Evolutionary conservation across 2,329 filamentous ascomycete species (phyloP).

Genomic region (Penicillium sp.): DNA sequence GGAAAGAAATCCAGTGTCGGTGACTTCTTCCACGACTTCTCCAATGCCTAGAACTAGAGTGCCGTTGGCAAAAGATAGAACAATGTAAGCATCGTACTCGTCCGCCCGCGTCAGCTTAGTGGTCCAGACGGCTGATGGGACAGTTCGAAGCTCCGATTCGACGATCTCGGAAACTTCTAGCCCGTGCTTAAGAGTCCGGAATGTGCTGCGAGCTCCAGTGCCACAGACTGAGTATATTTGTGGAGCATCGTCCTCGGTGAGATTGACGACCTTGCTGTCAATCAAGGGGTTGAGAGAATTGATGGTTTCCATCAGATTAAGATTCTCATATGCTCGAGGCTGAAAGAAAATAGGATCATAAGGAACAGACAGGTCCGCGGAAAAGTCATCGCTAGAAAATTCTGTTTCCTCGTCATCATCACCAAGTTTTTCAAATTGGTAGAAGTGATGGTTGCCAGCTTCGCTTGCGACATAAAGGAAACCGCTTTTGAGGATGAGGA

Average conservation of each 20-base stretch:
- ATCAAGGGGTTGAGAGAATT: constrained; percentile 89
- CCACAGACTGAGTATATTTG: constrained; percentile 96
- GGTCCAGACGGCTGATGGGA: constrained; percentile 93
- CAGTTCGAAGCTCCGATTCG: constrained; percentile 86
- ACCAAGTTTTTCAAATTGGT: constrained; percentile 95
- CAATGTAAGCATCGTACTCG: constrained; percentile 89
- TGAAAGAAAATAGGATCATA: constrained; percentile 85
- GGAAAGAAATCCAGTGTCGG: constrained; percentile 88
- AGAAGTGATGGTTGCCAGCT: constrained; percentile 90
- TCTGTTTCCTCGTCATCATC: constrained; percentile 92
- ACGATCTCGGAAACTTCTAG: constrained; percentile 93
- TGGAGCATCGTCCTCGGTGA: constrained; percentile 89
- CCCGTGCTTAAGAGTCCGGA: constrained; percentile 90
- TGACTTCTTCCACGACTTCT: constrained; percentile 94
- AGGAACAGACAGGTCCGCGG: constrained; percentile 71
- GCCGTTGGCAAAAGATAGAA: constrained; percentile 88
- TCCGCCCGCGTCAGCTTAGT: constrained; percentile 82
- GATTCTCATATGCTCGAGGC: constrained; percentile 76
- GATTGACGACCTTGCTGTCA: constrained; percentile 88
- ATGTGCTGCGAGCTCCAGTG: constrained; percentile 83
- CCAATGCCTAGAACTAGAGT: constrained; percentile 94
- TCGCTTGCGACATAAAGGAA: constrained; percentile 93
- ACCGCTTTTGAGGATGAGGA: constrained; percentile 93
- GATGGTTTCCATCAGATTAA: constrained; percentile 82
- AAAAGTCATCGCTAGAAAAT: constrained; percentile 81